Conservation (phyloP, 148 eudicot genomes). For the Fallopia convolvulus region DNA sequence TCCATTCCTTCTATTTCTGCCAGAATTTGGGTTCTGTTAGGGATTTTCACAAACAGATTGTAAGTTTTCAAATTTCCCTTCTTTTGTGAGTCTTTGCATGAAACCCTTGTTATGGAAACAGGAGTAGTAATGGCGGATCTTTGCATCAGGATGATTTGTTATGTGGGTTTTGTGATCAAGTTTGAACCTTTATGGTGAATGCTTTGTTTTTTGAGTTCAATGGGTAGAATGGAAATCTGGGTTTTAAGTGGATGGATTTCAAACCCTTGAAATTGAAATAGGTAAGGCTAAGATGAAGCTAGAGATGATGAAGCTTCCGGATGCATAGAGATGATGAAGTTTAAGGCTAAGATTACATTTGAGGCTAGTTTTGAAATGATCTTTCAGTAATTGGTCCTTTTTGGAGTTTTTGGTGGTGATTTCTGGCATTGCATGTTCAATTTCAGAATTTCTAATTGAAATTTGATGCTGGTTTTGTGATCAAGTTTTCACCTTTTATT, state of each 20-base stretch:
- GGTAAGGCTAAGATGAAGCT: too few relatives aligned
- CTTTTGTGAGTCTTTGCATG: conserved; percentile 5
- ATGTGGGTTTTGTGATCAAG: not conserved
- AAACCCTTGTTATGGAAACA: not conserved
- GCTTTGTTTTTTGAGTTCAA: not conserved
- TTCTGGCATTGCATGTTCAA: not conserved
- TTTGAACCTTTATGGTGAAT: not conserved
- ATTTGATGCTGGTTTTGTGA: not conserved
- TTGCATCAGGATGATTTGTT: not conserved
- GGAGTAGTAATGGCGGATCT: not conserved
- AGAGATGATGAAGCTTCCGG: not conserved
- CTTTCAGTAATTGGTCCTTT: too few relatives aligned
- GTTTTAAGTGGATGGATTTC: not conserved
- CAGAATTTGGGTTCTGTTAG: not conserved
- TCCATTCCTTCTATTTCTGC: not conserved
- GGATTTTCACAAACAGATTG: conserved; percentile 1
- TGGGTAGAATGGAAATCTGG: not conserved
- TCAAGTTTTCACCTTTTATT: too few relatives aligned
- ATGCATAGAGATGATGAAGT: not conserved
- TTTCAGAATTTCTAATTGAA: not conserved
- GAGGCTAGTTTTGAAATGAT: not conserved
- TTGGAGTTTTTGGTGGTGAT: not conserved
- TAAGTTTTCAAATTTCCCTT: not conserved
- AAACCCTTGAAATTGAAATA: not conserved
- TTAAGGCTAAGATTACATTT: not conserved